phyloP scores from a whole-genome alignment of 768 basidiomycete species.

The Saitozyma sp. region DNA sequence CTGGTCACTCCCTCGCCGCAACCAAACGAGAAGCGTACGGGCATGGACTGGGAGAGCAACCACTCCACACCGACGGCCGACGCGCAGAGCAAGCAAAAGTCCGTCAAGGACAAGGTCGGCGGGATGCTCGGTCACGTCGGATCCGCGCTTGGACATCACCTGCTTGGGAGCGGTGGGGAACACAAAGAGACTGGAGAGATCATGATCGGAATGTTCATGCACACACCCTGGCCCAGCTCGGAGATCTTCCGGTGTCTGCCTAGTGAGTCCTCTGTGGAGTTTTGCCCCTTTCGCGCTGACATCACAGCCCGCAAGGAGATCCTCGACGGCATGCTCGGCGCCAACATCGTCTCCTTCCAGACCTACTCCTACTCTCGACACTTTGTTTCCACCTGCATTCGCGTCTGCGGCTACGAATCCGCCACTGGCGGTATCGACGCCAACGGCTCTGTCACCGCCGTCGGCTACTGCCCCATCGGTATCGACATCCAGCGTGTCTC shows the following conservation, averaged over 20 bases:
- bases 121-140: constrained; percentile 43
- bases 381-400: constrained; percentile 90
- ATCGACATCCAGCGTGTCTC: constrained; percentile 89
- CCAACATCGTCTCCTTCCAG: constrained; percentile 91
- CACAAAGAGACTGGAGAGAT: constrained; percentile 57
- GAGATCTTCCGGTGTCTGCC: constrained; percentile 95
- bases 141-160: constrained; percentile 32
- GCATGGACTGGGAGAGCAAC: constrained; percentile 40
- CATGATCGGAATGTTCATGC: constrained; percentile 87
- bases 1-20: constrained; percentile 33
- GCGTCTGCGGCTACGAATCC: constrained; percentile 93
- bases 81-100: constrained; percentile 10
- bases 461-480: constrained; percentile 91
- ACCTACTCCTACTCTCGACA: constrained; percentile 95
- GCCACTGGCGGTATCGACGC: constrained; percentile 72
- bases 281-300: constrained; percentile 12
- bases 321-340: constrained; percentile 95
- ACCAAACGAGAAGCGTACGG: constrained; percentile 24
- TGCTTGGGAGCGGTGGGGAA: constrained; percentile 16
- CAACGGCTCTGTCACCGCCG: constrained; percentile 75
- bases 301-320: constrained; percentile 79
- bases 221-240: constrained; percentile 95
- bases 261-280: constrained; percentile 58
- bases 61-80: constrained; percentile 8
- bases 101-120: constrained; percentile 17